A percentile compares a stretch with the other conserved stretches of the same genome.
Evolutionary conservation across 805 yeast species (phyloP).

Genomic region (Saccharomycopsis capsularis): DNA sequence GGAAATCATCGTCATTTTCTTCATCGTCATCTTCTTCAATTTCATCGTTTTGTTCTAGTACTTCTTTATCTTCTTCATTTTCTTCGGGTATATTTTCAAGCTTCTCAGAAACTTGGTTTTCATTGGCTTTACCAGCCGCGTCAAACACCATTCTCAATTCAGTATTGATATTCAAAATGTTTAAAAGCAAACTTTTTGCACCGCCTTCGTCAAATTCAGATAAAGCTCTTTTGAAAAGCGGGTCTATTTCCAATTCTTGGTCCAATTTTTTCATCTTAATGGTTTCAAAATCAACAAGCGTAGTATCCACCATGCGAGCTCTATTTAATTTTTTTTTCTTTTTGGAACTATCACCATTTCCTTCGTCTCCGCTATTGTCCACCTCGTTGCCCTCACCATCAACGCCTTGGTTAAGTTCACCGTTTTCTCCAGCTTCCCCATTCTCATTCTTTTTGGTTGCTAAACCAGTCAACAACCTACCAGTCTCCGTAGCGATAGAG

Average conservation of each 20-base stretch:
- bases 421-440: slow-evolving; percentile 24
- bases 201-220: slow-evolving; percentile 83
- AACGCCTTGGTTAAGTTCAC: slow-evolving; percentile 19
- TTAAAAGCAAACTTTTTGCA: slow-evolving; percentile 59
- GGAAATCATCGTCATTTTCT: slow-evolving; percentile 11
- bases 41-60: slow-evolving; percentile 9
- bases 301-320: slow-evolving; percentile 33
- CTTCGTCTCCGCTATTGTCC: slow-evolving; percentile 25
- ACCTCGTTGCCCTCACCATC: slow-evolving; percentile 24
- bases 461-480: slow-evolving; percentile 70
- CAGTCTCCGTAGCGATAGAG: slow-evolving; percentile 86
- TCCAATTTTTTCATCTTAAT: slow-evolving; percentile 51
- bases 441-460: slow-evolving; percentile 36
- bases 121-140: slow-evolving; percentile 33
- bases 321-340: slow-evolving; percentile 28
- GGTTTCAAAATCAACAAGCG: slow-evolving; percentile 44
- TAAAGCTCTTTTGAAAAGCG: slow-evolving; percentile 64
- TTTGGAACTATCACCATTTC: slow-evolving; percentile 23
- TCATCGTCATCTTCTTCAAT: slow-evolving; percentile 19
- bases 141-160: slow-evolving; percentile 45
- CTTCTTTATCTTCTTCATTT: slow-evolving; percentile 21
- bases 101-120: slow-evolving; percentile 17
- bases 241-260: slow-evolving; percentile 62
- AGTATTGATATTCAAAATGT: slow-evolving; percentile 42
- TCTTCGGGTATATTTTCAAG: slow-evolving; percentile 23